Percentiles rank a stretch among this genome's conserved stretches.
phyloP scores from a whole-genome alignment of 306 rosid genomes.

The Ceratonia siliqua region DNA sequence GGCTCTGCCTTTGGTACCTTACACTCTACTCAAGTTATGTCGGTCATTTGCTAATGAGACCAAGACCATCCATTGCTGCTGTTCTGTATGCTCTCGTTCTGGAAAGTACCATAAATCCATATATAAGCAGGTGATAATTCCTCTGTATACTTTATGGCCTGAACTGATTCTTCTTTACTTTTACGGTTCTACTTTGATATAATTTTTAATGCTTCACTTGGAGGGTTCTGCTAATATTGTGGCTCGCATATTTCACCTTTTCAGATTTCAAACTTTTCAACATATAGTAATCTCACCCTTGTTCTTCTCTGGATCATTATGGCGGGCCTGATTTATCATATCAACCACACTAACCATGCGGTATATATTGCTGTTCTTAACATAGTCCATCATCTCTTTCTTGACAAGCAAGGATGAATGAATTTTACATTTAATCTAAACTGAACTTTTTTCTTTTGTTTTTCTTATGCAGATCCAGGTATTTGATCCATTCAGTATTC shows the following conservation, averaged over 20 bases:
- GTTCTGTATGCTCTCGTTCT: conserved; percentile 61
- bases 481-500: conserved; percentile 66
- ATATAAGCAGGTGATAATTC: conserved; percentile 47
- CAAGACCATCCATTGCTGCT: conserved; percentile 63
- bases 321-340: conserved; percentile 52
- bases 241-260: neutral
- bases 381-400: neutral
- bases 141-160: neutral
- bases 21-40: conserved; percentile 53
- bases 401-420: neutral
- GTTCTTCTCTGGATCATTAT: conserved; percentile 62
- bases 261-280: conserved; percentile 66
- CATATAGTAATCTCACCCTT: conserved; percentile 51
- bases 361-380: conserved; percentile 24
- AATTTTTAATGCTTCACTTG: neutral
- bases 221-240: neutral
- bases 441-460: neutral
- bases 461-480: conserved; percentile 47
- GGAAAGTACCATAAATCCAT: conserved; percentile 69
- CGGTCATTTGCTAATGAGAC: conserved; percentile 53
- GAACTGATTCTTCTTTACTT: neutral
- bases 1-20: conserved; percentile 72
- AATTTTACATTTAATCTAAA: neutral
- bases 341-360: conserved; percentile 46
- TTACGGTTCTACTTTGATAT: neutral